These are phyloP conservation scores for Xylaria sp. DNA, from an alignment of 2,329 filamentous ascomycete genomes.

Conservation along the genomic window DNA sequence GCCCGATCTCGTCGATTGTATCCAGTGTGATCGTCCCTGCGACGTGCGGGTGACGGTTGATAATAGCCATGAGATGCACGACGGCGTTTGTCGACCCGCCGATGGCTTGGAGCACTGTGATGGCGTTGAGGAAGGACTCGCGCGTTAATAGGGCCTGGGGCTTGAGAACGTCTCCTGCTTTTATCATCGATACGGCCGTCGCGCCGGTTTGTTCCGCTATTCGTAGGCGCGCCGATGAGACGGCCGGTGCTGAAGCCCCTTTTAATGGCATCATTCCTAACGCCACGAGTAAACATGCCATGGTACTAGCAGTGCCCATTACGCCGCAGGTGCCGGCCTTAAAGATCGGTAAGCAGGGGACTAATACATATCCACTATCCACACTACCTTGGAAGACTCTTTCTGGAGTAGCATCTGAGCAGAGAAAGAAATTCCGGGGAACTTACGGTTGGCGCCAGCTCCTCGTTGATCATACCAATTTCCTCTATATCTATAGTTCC, in stretches of 20 bases:
- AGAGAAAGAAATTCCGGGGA: neutral
- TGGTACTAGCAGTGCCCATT: constrained; percentile 93
- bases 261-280: constrained; percentile 84
- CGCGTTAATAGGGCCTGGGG: constrained; percentile 78
- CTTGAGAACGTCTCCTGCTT: constrained; percentile 72
- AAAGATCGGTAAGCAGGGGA: neutral
- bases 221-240: constrained; percentile 80
- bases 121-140: constrained; percentile 83
- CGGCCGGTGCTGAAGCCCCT: constrained; percentile 81
- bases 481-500: constrained; percentile 77
- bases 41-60: constrained; percentile 76
- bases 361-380: neutral
- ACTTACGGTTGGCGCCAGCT: constrained; percentile 74
- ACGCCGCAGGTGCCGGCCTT: constrained; percentile 83
- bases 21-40: constrained; percentile 73
- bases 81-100: constrained; percentile 89
- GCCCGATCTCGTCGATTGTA: constrained; percentile 81
- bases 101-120: constrained; percentile 86
- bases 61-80: constrained; percentile 87
- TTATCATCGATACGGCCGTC: constrained; percentile 73
- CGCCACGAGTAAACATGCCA: constrained; percentile 85
- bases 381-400: neutral
- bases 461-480: constrained; percentile 75
- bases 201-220: constrained; percentile 80
- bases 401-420: neutral